phyloP scores from a whole-genome alignment of 1,139 yeast genomes.

The Suzukiozyma palmioleophila region DNA sequence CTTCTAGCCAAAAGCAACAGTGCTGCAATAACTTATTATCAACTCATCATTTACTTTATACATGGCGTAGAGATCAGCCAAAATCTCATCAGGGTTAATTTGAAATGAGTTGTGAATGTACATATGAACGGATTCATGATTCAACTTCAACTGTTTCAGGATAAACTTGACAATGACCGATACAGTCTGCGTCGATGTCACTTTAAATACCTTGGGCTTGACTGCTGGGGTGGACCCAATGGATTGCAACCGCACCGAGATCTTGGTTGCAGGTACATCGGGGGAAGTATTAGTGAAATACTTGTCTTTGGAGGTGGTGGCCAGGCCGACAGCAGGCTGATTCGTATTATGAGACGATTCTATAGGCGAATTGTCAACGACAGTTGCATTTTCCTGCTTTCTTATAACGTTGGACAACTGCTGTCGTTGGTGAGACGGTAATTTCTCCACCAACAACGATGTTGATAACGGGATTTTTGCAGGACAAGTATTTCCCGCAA shows the following conservation, averaged over 20 bases:
- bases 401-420: slow-evolving; percentile 7
- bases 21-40: slow-evolving; percentile 50
- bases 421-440: slow-evolving; percentile 13
- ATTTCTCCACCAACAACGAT: slow-evolving; percentile 18
- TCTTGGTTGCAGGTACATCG: slow-evolving; percentile 11
- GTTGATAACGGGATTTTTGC: slow-evolving; percentile 21
- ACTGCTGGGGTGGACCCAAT: slow-evolving; percentile 55
- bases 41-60: slow-evolving; percentile 49
- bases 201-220: slow-evolving; percentile 45
- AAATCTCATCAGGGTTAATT: slow-evolving; percentile 55
- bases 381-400: not conserved
- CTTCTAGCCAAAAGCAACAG: slow-evolving; percentile 52
- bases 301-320: not conserved
- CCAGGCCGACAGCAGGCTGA: too few species aligned
- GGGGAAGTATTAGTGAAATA: not conserved
- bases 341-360: too few species aligned
- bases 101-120: slow-evolving; percentile 59
- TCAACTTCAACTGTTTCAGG: slow-evolving; percentile 30
- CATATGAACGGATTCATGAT: slow-evolving; percentile 22
- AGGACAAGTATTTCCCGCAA: not conserved
- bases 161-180: slow-evolving; percentile 44
- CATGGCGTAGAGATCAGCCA: slow-evolving; percentile 42
- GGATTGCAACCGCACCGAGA: slow-evolving; percentile 50
- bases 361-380: not conserved
- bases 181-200: slow-evolving; percentile 44